Evolutionary conservation across 768 basidiomycete genomes (phyloP), one percentile per base, ranked within the genome.

Genomic region (Multifurca ochricompacta): DNA sequence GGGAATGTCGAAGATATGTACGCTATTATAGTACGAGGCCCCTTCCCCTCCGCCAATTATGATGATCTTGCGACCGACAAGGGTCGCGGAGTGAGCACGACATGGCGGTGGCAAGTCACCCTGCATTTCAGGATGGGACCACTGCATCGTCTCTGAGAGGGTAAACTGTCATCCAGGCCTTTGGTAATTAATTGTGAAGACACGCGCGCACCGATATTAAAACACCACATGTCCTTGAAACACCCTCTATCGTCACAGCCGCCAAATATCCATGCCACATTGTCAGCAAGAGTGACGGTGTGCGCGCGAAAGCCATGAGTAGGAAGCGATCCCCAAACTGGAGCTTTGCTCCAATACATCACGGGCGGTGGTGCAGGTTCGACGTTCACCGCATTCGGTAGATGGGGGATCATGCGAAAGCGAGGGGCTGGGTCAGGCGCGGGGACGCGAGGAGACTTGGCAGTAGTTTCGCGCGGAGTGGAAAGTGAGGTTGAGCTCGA

Each of bases 41-140:
- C 86, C 88, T 58, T 91, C 78, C 1, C 94, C 94, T 4, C 94
- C 94, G 18, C 91, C 92, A 63, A 91, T 87, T 4, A 95, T 70
- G 64, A 91, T 79, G 39, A 95, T 78, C 60, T 83, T 84, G 23
- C 81, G 78, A 63, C 90, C 87, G 48, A 90, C 83, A 7, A 88
- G 75, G 0, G 91, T 93, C 2, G 88, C 85, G 1, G 87, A 89
- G 65, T 96, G 93, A 4, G 91, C 93, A 21, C 93, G 79, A 44
- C 86, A 87, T 0, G 88, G 87, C 1, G 87, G 86, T 0, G 92
- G 87, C 4, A 80, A 66, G 2, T 89, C 85, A n/a, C 93, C 93
- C 3, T 76, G 60, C 18, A 82, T 83, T 16, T 87, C 81, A 0
- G 89, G 83, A 56, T 83, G 81, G 1, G 81, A 78, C 93, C 93